A percentile compares a stretch with the other conserved stretches of the same genome.
Conservation (phyloP, 345 rosid genomes). For the Aquilaria sinensis region DNA sequence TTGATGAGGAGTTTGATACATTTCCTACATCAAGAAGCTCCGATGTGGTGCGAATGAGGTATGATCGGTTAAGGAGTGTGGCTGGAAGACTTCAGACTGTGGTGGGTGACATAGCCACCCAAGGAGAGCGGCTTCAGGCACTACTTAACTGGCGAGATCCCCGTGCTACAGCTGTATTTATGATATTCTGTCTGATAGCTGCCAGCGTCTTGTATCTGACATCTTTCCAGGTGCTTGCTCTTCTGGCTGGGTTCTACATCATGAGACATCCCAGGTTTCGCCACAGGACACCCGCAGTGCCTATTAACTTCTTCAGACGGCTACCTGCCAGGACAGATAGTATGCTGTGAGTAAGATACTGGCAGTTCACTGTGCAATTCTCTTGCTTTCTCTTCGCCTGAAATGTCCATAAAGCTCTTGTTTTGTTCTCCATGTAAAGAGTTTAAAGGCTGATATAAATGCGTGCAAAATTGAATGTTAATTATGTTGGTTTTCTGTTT, state of each 20-base stretch:
- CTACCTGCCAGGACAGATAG: conserved; percentile 82
- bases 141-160: conserved; percentile 93
- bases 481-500: neutral
- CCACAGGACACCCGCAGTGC: conserved; percentile 57
- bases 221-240: conserved; percentile 71
- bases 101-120: conserved; percentile 89
- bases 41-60: conserved; percentile 51
- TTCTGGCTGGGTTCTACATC: conserved; percentile 47
- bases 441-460: neutral
- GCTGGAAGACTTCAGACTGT: conserved; percentile 84
- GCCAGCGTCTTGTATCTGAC: conserved; percentile 63
- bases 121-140: conserved; percentile 82
- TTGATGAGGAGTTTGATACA: conserved; percentile 82
- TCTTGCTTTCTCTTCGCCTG: neutral
- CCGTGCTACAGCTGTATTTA: conserved; percentile 69
- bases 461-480: neutral
- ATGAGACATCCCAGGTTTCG: conserved; percentile 92
- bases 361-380: conserved; percentile 5
- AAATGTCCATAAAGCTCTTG: conserved; percentile 17
- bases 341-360: conserved; percentile 44
- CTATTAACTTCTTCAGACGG: conserved; percentile 71
- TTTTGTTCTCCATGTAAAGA: neutral
- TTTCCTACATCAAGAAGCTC: conserved; percentile 59
- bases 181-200: conserved; percentile 57
- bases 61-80: conserved; percentile 74